A percentile compares a stretch with the other conserved stretches of the same genome.
Conservation (phyloP, 2,329 filamentous ascomycete genomes). For the Aspergillus sp. region DNA sequence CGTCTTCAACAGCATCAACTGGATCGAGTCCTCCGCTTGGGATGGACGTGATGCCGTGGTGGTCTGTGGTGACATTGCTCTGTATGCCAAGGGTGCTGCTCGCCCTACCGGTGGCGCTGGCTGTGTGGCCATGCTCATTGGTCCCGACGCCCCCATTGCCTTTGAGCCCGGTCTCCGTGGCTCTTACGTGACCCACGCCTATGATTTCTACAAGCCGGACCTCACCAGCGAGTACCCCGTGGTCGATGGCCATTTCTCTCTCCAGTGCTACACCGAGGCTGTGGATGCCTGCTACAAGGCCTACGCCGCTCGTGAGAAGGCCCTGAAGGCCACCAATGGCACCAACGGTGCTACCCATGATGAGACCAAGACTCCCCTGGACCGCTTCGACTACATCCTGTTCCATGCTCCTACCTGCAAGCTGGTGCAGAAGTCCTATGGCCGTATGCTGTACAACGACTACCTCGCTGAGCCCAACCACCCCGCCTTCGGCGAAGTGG, state of each 20-base stretch:
- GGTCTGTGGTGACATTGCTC: slow-evolving; percentile 76
- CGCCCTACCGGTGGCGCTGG: slow-evolving; percentile 79
- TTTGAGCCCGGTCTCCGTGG: slow-evolving; percentile 76
- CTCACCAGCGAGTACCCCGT: slow-evolving; percentile 83
- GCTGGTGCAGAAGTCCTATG: slow-evolving; percentile 81
- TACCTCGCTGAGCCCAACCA: slow-evolving; percentile 68
- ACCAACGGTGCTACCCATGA: slow-evolving; percentile 47
- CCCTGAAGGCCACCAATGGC: slow-evolving; percentile 49
- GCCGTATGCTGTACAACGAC: slow-evolving; percentile 80
- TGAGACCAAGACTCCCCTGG: slow-evolving; percentile 61
- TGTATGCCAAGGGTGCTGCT: slow-evolving; percentile 80
- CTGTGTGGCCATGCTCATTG: slow-evolving; percentile 74
- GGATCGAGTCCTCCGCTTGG: slow-evolving; percentile 84
- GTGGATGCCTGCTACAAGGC: slow-evolving; percentile 78
- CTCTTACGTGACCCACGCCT: slow-evolving; percentile 78
- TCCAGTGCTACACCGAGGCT: slow-evolving; percentile 77
- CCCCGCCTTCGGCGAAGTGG: slow-evolving; percentile 69
- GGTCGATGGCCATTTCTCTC: slow-evolving; percentile 79
- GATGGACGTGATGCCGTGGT: slow-evolving; percentile 80
- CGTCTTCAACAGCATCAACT: slow-evolving; percentile 79
- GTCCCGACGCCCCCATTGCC: slow-evolving; percentile 72
- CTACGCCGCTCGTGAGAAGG: slow-evolving; percentile 71
- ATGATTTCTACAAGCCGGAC: slow-evolving; percentile 90
- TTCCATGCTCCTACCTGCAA: slow-evolving; percentile 89
- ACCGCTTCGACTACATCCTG: slow-evolving; percentile 78